These are phyloP conservation scores for Kodamaea jinghongensis DNA, from an alignment of 805 yeast genomes.

Conservation along the genomic window DNA sequence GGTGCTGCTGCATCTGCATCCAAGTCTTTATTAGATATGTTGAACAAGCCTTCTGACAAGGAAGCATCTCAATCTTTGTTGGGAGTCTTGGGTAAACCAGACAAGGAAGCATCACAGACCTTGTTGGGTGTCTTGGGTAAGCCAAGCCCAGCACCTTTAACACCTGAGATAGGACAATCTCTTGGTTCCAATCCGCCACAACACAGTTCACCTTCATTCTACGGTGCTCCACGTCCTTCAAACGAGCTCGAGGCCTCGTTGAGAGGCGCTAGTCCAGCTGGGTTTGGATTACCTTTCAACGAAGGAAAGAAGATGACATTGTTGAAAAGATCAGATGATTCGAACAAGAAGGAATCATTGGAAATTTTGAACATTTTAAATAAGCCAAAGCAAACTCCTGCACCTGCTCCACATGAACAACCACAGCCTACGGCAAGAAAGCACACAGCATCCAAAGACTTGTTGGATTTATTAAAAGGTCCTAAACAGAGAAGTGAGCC, in stretches of 20 bases:
- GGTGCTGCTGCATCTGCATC: neutral
- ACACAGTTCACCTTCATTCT: neutral
- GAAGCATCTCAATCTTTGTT: slow-evolving; percentile 7
- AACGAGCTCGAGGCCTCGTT: slow-evolving; percentile 25
- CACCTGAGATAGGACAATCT: neutral
- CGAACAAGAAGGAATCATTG: slow-evolving; percentile 7
- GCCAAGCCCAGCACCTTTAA: neutral
- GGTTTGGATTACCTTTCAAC: slow-evolving; percentile 14
- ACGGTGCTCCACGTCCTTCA: slow-evolving; percentile 17
- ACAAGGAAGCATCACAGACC: slow-evolving; percentile 1
- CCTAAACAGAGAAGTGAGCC: slow-evolving; percentile 3
- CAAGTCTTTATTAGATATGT: slow-evolving; percentile 7
- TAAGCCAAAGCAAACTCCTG: slow-evolving; percentile 5
- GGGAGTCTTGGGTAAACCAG: slow-evolving; percentile 5
- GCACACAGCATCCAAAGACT: slow-evolving; percentile 5
- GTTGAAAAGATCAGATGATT: slow-evolving; percentile 22
- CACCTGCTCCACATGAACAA: slow-evolving; percentile 1
- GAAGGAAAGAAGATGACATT: slow-evolving; percentile 28
- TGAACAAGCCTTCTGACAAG: slow-evolving; percentile 1
- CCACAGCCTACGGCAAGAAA: slow-evolving; percentile 6
- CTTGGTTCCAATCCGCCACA: neutral
- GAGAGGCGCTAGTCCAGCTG: slow-evolving; percentile 10
- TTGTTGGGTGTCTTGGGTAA: neutral
- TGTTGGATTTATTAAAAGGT: slow-evolving; percentile 14
- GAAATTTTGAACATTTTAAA: slow-evolving; percentile 8